Percentiles rank a stretch among this genome's conserved stretches.
These are phyloP conservation scores for Chrysochromulina parva DNA, from an alignment of 78 protist species.

Conservation along the genomic window DNA sequence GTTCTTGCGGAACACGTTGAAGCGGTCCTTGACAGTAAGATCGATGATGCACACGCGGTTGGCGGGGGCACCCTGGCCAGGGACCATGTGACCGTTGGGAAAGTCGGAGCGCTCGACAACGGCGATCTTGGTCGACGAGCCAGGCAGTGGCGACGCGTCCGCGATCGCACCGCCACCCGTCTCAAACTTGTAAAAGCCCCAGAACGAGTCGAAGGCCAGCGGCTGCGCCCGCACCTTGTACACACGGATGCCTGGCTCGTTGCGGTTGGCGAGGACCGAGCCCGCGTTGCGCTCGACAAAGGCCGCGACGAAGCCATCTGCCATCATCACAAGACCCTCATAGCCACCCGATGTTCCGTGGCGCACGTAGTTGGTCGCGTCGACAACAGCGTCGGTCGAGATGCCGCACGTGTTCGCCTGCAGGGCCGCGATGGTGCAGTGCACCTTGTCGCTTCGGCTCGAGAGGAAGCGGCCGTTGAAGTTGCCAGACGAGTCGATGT, in stretches of 20 bases:
- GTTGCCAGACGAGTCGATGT: neutral
- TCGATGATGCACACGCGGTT: conserved; percentile 4
- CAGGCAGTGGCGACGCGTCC: neutral
- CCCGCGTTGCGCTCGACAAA: conserved; percentile 1
- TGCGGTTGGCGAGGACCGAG: neutral
- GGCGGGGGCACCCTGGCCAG: too few relatives aligned
- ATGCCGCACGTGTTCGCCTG: neutral
- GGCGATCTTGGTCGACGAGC: neutral
- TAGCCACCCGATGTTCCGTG: neutral
- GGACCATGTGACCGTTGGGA: neutral
- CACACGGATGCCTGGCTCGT: neutral
- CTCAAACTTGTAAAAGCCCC: neutral
- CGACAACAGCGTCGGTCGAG: neutral
- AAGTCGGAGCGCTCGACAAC: neutral
- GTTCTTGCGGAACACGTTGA: neutral
- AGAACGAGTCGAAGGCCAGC: neutral
- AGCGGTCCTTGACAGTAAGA: neutral
- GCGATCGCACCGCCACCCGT: neutral
- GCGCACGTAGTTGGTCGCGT: neutral
- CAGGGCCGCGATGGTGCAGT: neutral
- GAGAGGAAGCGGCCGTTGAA: conserved; percentile 12
- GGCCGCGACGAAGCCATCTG: neutral
- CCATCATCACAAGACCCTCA: neutral
- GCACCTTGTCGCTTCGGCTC: neutral
- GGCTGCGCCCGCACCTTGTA: neutral